Conservation (phyloP, 495 filamentous ascomycete species). For the Penicillium cinerascens region DNA sequence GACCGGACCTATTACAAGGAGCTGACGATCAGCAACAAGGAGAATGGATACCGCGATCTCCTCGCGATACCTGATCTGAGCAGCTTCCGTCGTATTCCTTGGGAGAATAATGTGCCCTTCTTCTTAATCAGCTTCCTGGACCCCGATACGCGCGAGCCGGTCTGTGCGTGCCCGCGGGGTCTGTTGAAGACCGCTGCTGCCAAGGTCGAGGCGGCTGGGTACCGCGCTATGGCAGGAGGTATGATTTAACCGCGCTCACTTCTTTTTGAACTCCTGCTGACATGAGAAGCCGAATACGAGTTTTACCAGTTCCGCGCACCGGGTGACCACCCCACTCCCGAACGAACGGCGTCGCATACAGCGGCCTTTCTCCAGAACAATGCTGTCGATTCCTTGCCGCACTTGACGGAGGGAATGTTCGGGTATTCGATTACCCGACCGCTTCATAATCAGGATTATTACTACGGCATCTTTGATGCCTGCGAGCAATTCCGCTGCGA, state of each 20-base stretch:
- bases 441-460: constrained; percentile 90
- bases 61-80: constrained; percentile 78
- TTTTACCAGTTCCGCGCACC: constrained; percentile 92
- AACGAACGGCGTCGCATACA: constrained; percentile 65
- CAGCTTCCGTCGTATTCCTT: constrained; percentile 86
- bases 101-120: constrained; percentile 91
- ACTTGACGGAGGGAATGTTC: constrained; percentile 95
- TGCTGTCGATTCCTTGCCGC: constrained; percentile 64
- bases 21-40: constrained; percentile 82
- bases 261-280: neutral
- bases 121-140: constrained; percentile 86
- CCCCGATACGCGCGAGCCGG: constrained; percentile 47
- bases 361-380: constrained; percentile 72
- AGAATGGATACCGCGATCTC: constrained; percentile 90
- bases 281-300: constrained; percentile 79
- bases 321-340: constrained; percentile 35
- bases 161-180: constrained; percentile 81
- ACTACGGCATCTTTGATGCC: constrained; percentile 82
- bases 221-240: constrained; percentile 93
- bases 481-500: constrained; percentile 77
- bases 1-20: constrained; percentile 84
- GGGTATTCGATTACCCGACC: constrained; percentile 94
- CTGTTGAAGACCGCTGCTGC: constrained; percentile 64
- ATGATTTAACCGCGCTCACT: constrained; percentile 4
- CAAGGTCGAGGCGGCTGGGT: constrained; percentile 62